These are phyloP conservation scores for Barnettozyma populi DNA, from an alignment of 805 yeast species.

Conservation along the genomic window DNA sequence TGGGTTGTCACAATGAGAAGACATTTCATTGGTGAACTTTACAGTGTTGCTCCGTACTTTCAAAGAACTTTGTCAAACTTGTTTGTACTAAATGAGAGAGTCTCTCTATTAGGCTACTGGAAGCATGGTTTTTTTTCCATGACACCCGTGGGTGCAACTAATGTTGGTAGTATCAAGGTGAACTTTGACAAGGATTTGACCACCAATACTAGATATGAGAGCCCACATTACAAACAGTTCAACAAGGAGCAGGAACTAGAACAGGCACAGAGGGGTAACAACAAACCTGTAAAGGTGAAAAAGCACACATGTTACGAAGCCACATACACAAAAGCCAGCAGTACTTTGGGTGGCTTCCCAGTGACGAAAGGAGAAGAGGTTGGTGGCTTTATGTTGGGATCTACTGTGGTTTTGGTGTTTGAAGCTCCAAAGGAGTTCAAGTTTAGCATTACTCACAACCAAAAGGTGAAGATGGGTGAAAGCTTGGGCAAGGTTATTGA, in stretches of 20 bases:
- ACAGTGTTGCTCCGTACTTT: slow-evolving; percentile 94
- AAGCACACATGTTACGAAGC: slow-evolving; percentile 92
- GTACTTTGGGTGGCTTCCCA: slow-evolving; percentile 79
- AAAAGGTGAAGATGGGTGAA: slow-evolving; percentile 82
- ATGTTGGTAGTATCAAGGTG: slow-evolving; percentile 90
- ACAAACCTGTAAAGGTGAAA: slow-evolving; percentile 36
- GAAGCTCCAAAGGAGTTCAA: slow-evolving; percentile 86
- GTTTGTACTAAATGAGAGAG: slow-evolving; percentile 91
- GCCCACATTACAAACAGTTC: slow-evolving; percentile 25
- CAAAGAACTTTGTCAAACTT: slow-evolving; percentile 82
- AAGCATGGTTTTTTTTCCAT: slow-evolving; percentile 93
- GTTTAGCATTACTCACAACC: slow-evolving; percentile 66
- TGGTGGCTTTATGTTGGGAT: slow-evolving; percentile 95
- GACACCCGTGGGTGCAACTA: slow-evolving; percentile 99
- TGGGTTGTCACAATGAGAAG: slow-evolving; percentile 95
- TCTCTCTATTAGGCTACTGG: slow-evolving; percentile 93
- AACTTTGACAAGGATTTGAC: slow-evolving; percentile 87
- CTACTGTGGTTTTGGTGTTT: slow-evolving; percentile 93
- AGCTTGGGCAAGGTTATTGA: slow-evolving; percentile 46
- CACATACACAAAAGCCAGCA: slow-evolving; percentile 75
- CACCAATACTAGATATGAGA: slow-evolving; percentile 71
- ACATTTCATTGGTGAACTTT: slow-evolving; percentile 93
- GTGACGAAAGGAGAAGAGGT: slow-evolving; percentile 87
- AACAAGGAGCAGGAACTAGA: slow-evolving; percentile 12
- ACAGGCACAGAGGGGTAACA: not conserved